These are phyloP conservation scores for Nakaseomyces delphensis DNA, from an alignment of 1,139 yeast genomes.

Conservation along the genomic window DNA sequence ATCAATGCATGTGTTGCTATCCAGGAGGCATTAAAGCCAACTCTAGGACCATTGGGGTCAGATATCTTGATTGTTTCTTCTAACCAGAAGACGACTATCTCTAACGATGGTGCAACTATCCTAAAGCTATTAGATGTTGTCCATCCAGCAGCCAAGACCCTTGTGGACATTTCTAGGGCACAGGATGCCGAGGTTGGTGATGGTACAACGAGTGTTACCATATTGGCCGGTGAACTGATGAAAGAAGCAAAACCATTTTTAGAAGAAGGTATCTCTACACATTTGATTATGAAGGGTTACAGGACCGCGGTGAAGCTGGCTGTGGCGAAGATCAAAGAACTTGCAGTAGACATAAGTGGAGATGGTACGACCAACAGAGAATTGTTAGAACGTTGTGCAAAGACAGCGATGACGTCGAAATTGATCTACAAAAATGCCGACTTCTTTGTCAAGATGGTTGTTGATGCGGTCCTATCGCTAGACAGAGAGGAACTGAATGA, in stretches of 20 bases:
- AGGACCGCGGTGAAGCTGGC: conserved; percentile 77
- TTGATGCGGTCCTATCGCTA: conserved; percentile 82
- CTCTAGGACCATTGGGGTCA: conserved; percentile 95
- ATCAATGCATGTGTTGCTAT: conserved; percentile 96
- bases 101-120: conserved; percentile 97
- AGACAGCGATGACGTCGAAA: conserved; percentile 95
- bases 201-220: conserved; percentile 94
- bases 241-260: conserved; percentile 84
- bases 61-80: conserved; percentile 82
- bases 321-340: conserved; percentile 58
- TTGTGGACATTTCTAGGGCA: conserved; percentile 90
- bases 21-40: conserved; percentile 90
- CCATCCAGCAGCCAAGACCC: conserved; percentile 94
- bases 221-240: conserved; percentile 87
- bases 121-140: conserved; percentile 86
- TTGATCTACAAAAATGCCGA: conserved; percentile 77
- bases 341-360: conserved; percentile 60
- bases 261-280: conserved; percentile 93
- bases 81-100: conserved; percentile 82
- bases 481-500: conserved; percentile 84
- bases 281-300: conserved; percentile 79
- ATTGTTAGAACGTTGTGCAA: conserved; percentile 84
- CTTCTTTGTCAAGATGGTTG: conserved; percentile 93
- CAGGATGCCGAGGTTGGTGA: conserved; percentile 99
- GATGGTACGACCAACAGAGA: conserved; percentile 42